These are phyloP conservation scores for Dillenia suffruticosa DNA, from an alignment of 164 flowering plant genomes.

Conservation along the genomic window DNA sequence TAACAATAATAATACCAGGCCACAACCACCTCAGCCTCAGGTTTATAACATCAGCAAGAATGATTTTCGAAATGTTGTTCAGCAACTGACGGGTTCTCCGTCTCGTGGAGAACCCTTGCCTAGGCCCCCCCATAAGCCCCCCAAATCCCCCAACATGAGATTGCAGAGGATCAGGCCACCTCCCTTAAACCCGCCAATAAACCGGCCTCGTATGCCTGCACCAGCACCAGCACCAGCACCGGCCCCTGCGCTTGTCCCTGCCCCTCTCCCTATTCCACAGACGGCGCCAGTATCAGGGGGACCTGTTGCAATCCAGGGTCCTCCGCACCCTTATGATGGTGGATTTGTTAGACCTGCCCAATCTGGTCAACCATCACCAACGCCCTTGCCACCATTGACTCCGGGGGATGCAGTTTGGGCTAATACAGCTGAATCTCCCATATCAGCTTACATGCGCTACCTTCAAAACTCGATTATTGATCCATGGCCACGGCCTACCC, in stretches of 20 bases:
- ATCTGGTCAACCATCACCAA: slow-evolving; percentile 37
- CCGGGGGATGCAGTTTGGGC: slow-evolving; percentile 45
- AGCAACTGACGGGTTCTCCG: slow-evolving; percentile 93
- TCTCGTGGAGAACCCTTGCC: slow-evolving; percentile 59
- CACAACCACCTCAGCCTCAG: slow-evolving; percentile 84
- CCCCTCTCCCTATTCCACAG: slow-evolving; percentile 3
- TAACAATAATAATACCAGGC: slow-evolving; percentile 24
- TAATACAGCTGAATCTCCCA: slow-evolving; percentile 73
- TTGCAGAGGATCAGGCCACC: slow-evolving; percentile 87
- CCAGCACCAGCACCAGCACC: slow-evolving; percentile 1
- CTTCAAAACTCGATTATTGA: slow-evolving; percentile 65
- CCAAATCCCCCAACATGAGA: slow-evolving; percentile 64
- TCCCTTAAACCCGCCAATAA: slow-evolving; percentile 53
- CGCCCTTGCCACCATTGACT: slow-evolving; percentile 25
- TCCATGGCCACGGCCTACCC: slow-evolving; percentile 35
- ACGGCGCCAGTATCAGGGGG: slow-evolving; percentile 15
- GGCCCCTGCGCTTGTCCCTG: slow-evolving; percentile 12
- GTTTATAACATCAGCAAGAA: slow-evolving; percentile 95
- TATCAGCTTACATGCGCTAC: slow-evolving; percentile 88
- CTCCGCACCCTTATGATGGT: slow-evolving; percentile 28
- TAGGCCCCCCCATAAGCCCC: slow-evolving; percentile 58
- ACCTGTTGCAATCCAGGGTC: slow-evolving; percentile 9
- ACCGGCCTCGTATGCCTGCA: slow-evolving; percentile 31
- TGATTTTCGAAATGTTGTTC: slow-evolving; percentile 83
- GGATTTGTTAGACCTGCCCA: slow-evolving; percentile 37